Conservation (phyloP, 1,139 yeast species). For the Pichia sp. region DNA sequence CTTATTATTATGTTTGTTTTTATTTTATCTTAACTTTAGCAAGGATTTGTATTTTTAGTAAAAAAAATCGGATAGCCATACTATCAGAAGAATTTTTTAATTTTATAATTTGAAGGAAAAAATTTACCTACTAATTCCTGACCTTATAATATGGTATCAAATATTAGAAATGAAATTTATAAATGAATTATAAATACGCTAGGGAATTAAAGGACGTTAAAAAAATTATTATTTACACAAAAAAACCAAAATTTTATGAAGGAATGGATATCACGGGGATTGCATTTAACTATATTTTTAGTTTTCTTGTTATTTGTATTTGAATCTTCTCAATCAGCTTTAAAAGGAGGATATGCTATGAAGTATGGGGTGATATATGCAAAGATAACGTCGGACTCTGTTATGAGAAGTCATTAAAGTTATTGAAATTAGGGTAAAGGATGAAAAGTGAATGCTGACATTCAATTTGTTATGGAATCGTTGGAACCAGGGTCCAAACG, state of each 20-base stretch:
- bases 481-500: constrained; percentile 1
- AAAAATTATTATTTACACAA: not conserved
- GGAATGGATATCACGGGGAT: not conserved
- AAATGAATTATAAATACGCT: not conserved
- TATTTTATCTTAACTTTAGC: no score
- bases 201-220: not conserved
- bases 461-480: not conserved
- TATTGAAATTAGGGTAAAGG: not conserved
- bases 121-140: no score
- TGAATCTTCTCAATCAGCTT: not conserved
- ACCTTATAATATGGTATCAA: no score
- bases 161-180: not conserved
- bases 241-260: not conserved
- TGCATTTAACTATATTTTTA: not conserved
- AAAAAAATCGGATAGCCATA: no score
- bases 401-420: not conserved
- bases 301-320: not conserved
- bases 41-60: no score
- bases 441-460: not conserved
- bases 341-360: not conserved
- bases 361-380: not conserved
- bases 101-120: no score
- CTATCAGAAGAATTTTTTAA: no score
- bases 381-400: not conserved
- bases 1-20: not conserved